phyloP scores from a whole-genome alignment of 2,329 filamentous ascomycete genomes.

The Ustulina deusta region DNA sequence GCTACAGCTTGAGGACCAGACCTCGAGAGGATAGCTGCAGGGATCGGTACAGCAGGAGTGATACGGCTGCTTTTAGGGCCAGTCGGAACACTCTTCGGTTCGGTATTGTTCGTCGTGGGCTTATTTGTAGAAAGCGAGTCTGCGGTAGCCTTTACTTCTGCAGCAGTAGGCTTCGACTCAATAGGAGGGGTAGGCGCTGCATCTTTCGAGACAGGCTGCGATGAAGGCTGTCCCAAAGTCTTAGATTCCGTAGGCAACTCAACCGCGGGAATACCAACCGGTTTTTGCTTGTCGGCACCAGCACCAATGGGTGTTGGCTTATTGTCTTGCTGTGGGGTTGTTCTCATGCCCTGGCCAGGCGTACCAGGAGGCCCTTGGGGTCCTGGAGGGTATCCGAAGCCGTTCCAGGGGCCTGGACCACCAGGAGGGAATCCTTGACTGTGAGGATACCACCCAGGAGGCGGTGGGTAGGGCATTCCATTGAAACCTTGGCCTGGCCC shows the following conservation, averaged over 20 bases:
- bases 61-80: constrained; percentile 67
- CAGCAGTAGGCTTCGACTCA: constrained; percentile 74
- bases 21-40: constrained; percentile 57
- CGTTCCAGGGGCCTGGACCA: constrained; percentile 70
- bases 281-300: constrained; percentile 61
- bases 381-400: constrained; percentile 72
- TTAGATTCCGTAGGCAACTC: constrained; percentile 68
- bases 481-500: constrained; percentile 73
- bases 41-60: constrained; percentile 74
- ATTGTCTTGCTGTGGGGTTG: constrained; percentile 53
- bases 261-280: constrained; percentile 58
- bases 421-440: constrained; percentile 79
- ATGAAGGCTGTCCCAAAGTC: constrained; percentile 59
- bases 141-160: constrained; percentile 65
- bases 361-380: constrained; percentile 60
- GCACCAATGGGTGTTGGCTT: constrained; percentile 67
- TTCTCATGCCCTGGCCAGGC: constrained; percentile 50
- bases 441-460: constrained; percentile 81
- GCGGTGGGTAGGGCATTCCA: constrained; percentile 82
- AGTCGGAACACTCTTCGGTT: constrained; percentile 57
- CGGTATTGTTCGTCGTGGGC: constrained; percentile 52
- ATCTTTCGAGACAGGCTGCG: constrained; percentile 57
- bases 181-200: constrained; percentile 72
- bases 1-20: constrained; percentile 47
- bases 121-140: constrained; percentile 60